Base-by-base conservation (phyloP, 208 protist species). In the Wallacemonas collosoma region DNA sequence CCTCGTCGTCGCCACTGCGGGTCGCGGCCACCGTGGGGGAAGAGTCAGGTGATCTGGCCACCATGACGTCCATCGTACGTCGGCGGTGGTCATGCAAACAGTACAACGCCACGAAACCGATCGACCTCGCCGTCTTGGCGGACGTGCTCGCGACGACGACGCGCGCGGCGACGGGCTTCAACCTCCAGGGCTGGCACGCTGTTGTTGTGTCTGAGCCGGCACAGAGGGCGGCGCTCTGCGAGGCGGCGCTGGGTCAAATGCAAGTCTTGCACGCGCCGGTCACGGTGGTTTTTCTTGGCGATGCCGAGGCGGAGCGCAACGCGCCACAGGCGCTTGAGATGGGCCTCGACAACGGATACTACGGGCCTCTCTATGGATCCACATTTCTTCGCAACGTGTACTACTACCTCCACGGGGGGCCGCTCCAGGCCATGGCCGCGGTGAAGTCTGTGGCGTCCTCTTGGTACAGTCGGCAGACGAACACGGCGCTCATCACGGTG, bases 141-240 rank as follows among this genome's bases (percentile, higher is more conserved):
- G 75, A 80, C 9, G 70, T 97, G 36, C 78, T 97, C 8, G 76
- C 35, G 17, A 72, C 80, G 3, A 88, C 93, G 5, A 72, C 69
- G 15, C 87, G 93, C 1, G 68, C 86, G 39, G 89, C 93, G 8
- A 93, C 88, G 0, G 90, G 79, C 3, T 94, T 88, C 58, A 97
- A 97, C 73, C 75, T 97, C 6, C 93, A 97, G 73, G 82, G 82
- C 47, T 97, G 93, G 93, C 71, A 81, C 55, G 89, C 83, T n/a
- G 68, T 97, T 43, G 89, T 94, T n/a, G 86, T 97, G 15, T 79
- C 86, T 2, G 76, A 88, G n/a, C 26, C 9, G 15, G 40, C 50
- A 15, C 81, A 87, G 44, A 74, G 77, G 2, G 71, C 65, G 40
- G 70, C 69, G 11, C 77, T 97, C 1, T 86, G 74, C 60, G 15